Conservation (phyloP, 2,329 filamentous ascomycete species). For the Triangularia verruculosa region DNA sequence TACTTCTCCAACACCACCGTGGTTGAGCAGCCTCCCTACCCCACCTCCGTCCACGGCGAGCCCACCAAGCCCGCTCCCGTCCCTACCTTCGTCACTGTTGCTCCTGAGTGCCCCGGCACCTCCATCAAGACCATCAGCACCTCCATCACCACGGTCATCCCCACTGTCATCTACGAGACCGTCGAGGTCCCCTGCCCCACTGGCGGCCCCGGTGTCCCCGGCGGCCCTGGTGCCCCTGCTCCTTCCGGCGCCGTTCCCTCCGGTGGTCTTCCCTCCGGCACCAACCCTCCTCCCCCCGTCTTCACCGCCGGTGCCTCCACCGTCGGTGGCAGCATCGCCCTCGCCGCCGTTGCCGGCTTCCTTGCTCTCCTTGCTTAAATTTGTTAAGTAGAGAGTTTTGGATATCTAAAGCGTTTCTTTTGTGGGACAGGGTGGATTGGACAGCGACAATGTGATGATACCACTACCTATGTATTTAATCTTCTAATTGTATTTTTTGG, state of each 20-base stretch:
- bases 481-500: constrained; percentile 44
- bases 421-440: constrained; percentile 10
- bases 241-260: constrained; percentile 39
- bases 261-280: constrained; percentile 40
- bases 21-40: constrained; percentile 13
- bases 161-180: constrained; percentile 52
- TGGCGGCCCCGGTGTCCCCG: constrained; percentile 29
- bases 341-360: constrained; percentile 55
- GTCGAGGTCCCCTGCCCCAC: constrained; percentile 43
- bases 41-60: constrained; percentile 20
- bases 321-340: constrained; percentile 51
- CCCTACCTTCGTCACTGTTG: constrained; percentile 25
- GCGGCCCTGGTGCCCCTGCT: constrained; percentile 28
- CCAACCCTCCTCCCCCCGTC: constrained; percentile 31
- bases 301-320: constrained; percentile 52
- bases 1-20: constrained; percentile 15
- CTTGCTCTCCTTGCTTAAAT: constrained; percentile 55
- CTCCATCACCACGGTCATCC: constrained; percentile 54
- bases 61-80: constrained; percentile 31
- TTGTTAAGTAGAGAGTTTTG: background rate
- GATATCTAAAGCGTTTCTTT: constrained; percentile 3
- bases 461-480: constrained; percentile 44
- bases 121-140: constrained; percentile 53
- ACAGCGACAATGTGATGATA: constrained; percentile 19
- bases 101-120: constrained; percentile 36